A percentile compares a stretch with the other conserved stretches of the same genome.
These are phyloP conservation scores for Fusarium ramigenum DNA, from an alignment of 2,329 filamentous ascomycete genomes.

Conservation along the genomic window DNA sequence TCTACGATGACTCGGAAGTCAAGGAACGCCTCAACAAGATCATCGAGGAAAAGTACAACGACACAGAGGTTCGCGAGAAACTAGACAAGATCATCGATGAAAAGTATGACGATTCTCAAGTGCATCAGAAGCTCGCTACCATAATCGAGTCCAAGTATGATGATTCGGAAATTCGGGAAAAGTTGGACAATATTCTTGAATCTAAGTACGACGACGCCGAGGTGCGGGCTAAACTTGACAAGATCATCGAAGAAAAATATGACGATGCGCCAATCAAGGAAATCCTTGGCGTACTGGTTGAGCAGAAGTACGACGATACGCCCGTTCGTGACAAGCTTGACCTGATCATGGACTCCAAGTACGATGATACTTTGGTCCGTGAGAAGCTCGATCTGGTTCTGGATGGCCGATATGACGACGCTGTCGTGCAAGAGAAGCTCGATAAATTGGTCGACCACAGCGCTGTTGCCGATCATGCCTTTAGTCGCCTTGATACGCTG, in stretches of 20 bases:
- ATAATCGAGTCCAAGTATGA: slow-evolving; percentile 48
- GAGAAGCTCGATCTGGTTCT: slow-evolving; percentile 44
- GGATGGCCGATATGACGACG: slow-evolving; percentile 60
- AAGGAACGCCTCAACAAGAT: slow-evolving; percentile 42
- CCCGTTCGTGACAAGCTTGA: slow-evolving; percentile 52
- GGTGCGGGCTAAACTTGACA: slow-evolving; percentile 39
- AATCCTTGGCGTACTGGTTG: slow-evolving; percentile 35
- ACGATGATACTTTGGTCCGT: slow-evolving; percentile 46
- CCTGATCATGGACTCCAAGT: slow-evolving; percentile 48
- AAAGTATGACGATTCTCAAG: slow-evolving; percentile 65
- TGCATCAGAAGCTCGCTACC: slow-evolving; percentile 62
- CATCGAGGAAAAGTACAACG: slow-evolving; percentile 19
- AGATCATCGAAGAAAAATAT: slow-evolving; percentile 42
- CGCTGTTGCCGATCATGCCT: slow-evolving; percentile 72
- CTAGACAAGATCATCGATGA: slow-evolving; percentile 20
- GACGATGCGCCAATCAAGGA: slow-evolving; percentile 45
- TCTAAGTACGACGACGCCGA: slow-evolving; percentile 68
- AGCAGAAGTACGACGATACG: slow-evolving; percentile 44
- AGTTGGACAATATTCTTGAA: slow-evolving; percentile 43
- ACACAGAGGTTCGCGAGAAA: slow-evolving; percentile 14
- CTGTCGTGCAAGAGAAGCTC: slow-evolving; percentile 50
- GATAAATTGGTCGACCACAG: slow-evolving; percentile 68
- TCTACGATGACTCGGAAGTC: slow-evolving; percentile 42
- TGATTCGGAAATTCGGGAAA: slow-evolving; percentile 44
- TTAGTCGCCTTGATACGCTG: slow-evolving; percentile 80